A percentile compares a stretch with the other conserved stretches of the same genome.
These are phyloP conservation scores for Picochlorum costavermella DNA, from an alignment of 139 green algal species.

Conservation along the genomic window DNA sequence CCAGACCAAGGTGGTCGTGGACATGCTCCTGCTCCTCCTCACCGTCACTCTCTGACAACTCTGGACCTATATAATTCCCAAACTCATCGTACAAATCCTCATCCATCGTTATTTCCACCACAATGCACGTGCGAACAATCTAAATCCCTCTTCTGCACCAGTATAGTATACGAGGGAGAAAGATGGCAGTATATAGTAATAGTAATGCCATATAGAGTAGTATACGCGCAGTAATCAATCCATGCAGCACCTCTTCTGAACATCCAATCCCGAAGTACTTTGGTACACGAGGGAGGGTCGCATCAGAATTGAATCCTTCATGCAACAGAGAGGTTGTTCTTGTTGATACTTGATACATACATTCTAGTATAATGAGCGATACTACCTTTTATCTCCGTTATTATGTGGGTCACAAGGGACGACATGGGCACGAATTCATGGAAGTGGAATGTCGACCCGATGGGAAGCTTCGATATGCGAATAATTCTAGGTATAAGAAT, in stretches of 20 bases:
- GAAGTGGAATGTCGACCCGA: constrained; percentile 93
- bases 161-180: neutral
- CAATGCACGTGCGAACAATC: neutral
- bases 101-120: constrained; percentile 25
- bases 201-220: no score
- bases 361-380: neutral
- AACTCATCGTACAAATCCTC: constrained; percentile 95
- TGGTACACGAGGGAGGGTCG: no score
- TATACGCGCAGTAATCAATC: no score
- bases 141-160: neutral
- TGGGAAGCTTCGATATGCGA: constrained; percentile 92
- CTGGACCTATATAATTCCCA: constrained; percentile 95
- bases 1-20: neutral
- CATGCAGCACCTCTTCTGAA: no score
- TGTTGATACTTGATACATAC: neutral
- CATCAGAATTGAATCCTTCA: neutral
- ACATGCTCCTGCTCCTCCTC: neutral
- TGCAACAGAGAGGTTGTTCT: neutral
- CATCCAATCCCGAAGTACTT: no score
- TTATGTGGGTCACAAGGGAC: constrained; percentile 87
- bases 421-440: constrained; percentile 96
- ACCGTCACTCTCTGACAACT: constrained; percentile 69
- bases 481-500: constrained; percentile 99
- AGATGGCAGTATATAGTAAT: no score
- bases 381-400: constrained; percentile 91